Evolutionary conservation across 1,284 basidiomycete species (phyloP), one percentile per base, ranked within the genome.

Genomic region (Ceratobasidium theobromae): DNA sequence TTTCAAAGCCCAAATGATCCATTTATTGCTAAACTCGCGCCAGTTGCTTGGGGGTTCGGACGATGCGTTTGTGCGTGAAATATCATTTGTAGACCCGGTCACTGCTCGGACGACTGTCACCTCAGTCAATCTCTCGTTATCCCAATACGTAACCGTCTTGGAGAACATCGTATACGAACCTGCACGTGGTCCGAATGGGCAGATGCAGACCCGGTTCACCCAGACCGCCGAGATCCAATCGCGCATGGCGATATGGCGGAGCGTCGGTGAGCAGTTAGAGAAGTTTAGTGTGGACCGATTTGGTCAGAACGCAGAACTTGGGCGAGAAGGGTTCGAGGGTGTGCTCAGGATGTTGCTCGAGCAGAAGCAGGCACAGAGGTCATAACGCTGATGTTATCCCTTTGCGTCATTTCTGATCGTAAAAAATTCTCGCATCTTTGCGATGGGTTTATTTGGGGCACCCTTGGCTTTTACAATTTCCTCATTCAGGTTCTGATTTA

Each of bases 41-140:
- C 72, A 94, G 90, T 76, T 95, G 38, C 89, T 95, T 58, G 93
- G 93, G 57, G 91, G 91, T 35, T 90, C 89, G 69, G 91, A 95
- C 76, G 92, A 95, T 71, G 93, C 95, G 6, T 97, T 92, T 74
- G 92, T 97, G 1, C 87, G 95, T 52, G 95, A 98, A 78, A 89
- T 98, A 68, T 92, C 92, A 9, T 95, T 95, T 74, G 82, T 95
- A 46, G 92, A 96, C 75, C 93, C 93, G 0, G 79, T 84, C 60
- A 85, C 82, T 28, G 86, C 88, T 76, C 86, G 83, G 52, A 89
- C 89, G 33, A 87, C 86, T 68, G 93, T 97, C 75, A 88, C 87
- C 21, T 93, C 92, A 23, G 87, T 93, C 76, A 97, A 95, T 77
- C 86, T 97, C 58, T 91, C 90, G 23, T 79, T 96, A 48, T 93